Evolutionary conservation across 345 rosid genomes (phyloP).

Genomic region (Gossypium stocksii): DNA sequence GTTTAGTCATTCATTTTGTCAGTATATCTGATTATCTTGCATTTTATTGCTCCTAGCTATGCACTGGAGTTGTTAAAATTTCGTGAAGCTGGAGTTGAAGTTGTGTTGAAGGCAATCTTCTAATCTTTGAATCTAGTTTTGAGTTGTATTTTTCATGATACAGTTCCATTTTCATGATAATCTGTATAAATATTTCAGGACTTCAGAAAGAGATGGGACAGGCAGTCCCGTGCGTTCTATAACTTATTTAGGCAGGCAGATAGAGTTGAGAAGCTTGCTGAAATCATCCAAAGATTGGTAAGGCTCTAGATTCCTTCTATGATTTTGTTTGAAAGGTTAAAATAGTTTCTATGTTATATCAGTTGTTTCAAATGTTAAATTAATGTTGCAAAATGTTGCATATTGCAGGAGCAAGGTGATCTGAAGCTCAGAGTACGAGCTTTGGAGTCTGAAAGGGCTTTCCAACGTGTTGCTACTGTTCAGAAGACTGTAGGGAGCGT

Average conservation of each 20-base stretch:
- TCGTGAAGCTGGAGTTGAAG: slow-evolving; percentile 96
- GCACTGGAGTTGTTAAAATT: slow-evolving; percentile 88
- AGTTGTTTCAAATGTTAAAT: background rate
- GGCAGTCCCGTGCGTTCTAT: slow-evolving; percentile 88
- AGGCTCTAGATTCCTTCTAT: slow-evolving; percentile 5
- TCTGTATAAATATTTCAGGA: slow-evolving; percentile 50
- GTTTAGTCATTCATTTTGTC: background rate
- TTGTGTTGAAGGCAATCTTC: slow-evolving; percentile 63
- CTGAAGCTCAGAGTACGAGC: slow-evolving; percentile 92
- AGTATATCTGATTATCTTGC: slow-evolving; percentile 20
- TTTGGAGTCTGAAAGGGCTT: slow-evolving; percentile 89
- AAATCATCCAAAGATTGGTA: slow-evolving; percentile 80
- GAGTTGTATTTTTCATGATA: background rate
- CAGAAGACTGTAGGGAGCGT: slow-evolving; percentile 93
- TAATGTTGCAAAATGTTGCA: background rate
- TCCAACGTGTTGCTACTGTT: slow-evolving; percentile 91
- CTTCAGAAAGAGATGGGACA: slow-evolving; percentile 85
- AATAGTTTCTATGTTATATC: background rate
- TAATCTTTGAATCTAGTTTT: slow-evolving; percentile 16
- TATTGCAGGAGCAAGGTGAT: slow-evolving; percentile 93
- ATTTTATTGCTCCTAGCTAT: slow-evolving; percentile 49
- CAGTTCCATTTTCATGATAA: slow-evolving; percentile 5
- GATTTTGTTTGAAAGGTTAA: background rate
- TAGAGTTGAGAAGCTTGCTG: slow-evolving; percentile 89
- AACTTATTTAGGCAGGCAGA: slow-evolving; percentile 96